Conservation (phyloP, 2,329 filamentous ascomycete species). For the Truncatella angustata region DNA sequence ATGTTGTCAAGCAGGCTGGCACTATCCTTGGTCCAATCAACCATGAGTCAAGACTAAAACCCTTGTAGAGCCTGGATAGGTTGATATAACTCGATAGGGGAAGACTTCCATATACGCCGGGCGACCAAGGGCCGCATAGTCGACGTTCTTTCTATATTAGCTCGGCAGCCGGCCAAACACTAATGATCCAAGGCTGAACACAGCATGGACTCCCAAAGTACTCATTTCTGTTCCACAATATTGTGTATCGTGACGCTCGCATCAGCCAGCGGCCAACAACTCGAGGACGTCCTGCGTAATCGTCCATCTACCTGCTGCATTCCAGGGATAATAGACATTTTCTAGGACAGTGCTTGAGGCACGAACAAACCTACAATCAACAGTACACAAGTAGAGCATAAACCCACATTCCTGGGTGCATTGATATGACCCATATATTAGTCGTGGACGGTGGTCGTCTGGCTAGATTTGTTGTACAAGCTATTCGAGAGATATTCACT, state of each 20-base stretch:
- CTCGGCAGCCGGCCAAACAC: not conserved
- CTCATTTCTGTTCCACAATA: not conserved
- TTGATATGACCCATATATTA: not conserved
- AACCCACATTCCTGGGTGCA: not conserved
- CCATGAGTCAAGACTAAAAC: too few species aligned
- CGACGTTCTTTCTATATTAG: not conserved
- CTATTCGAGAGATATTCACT: too few species aligned
- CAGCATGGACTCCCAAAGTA: too few species aligned
- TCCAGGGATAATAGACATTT: too few species aligned
- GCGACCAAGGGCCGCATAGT: not conserved
- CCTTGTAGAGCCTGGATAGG: not conserved
- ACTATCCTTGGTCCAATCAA: too few species aligned
- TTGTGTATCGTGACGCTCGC: not conserved
- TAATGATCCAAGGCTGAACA: not conserved
- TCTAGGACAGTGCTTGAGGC: too few species aligned
- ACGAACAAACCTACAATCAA: not conserved
- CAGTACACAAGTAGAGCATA: not conserved
- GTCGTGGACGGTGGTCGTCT: not conserved
- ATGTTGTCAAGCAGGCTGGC: too few species aligned
- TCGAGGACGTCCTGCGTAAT: too few species aligned
- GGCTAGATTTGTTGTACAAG: not conserved
- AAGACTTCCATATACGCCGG: not conserved
- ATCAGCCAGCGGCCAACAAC: too few species aligned
- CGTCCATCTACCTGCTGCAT: not conserved
- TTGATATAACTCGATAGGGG: conserved; percentile 2